Percentiles rank a stretch among this genome's conserved stretches.
Conservation (phyloP, 768 basidiomycete species). For the Mycena sanguinolenta region DNA sequence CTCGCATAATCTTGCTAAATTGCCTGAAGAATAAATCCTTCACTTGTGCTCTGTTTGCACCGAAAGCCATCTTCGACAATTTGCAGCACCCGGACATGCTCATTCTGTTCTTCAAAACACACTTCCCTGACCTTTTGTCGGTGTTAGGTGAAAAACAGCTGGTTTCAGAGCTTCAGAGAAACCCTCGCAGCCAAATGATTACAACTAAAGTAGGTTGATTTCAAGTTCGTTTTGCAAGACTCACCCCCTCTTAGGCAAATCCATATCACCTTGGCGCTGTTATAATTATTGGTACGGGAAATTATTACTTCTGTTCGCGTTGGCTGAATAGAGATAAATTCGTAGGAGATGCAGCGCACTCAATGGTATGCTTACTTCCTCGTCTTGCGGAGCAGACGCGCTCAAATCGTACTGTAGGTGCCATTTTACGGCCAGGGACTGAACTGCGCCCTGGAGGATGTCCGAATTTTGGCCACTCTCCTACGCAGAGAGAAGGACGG, state of each 20-base stretch:
- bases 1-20: not conserved
- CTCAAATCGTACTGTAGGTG: no score
- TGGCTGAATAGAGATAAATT: slow-evolving; percentile 59
- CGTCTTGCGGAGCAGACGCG: no score
- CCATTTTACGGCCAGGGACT: slow-evolving; percentile 85
- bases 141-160: slow-evolving; percentile 74
- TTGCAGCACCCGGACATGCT: slow-evolving; percentile 56
- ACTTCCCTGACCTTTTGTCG: slow-evolving; percentile 75
- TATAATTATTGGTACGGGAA: not conserved
- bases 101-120: slow-evolving; percentile 65
- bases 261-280: slow-evolving; percentile 10
- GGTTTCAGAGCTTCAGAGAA: slow-evolving; percentile 68
- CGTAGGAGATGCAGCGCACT: slow-evolving; percentile 81
- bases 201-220: slow-evolving; percentile 65
- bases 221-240: slow-evolving; percentile 45
- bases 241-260: slow-evolving; percentile 39
- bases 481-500: slow-evolving; percentile 71
- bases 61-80: slow-evolving; percentile 65
- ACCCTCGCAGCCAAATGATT: slow-evolving; percentile 78
- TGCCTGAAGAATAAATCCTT: slow-evolving; percentile 75
- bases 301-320: slow-evolving; percentile 62
- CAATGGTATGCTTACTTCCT: slow-evolving; percentile 89
- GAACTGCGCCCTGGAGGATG: slow-evolving; percentile 86
- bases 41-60: slow-evolving; percentile 84
- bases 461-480: slow-evolving; percentile 73